Evolutionary conservation across 176 grass and related monocot species (phyloP).

Genomic region (Carex parvula): DNA sequence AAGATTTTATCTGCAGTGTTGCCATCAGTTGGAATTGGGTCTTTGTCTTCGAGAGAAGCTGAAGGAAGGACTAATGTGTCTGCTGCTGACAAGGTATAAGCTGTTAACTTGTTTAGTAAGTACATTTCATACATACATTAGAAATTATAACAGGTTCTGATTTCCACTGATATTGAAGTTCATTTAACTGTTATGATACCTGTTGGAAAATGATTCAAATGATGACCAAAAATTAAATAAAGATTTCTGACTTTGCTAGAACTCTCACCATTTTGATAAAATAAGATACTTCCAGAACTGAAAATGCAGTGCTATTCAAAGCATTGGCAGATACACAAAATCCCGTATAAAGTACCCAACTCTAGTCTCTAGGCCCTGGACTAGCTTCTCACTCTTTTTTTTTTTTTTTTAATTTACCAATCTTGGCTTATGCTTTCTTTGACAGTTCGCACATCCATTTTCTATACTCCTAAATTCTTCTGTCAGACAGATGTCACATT

Average conservation of each 20-base stretch:
- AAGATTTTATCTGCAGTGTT: conserved; percentile 48
- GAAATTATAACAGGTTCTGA: not conserved
- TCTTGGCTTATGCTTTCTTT: not conserved
- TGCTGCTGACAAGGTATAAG: conserved; percentile 61
- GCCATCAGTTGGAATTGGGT: conserved; percentile 71
- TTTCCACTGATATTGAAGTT: not conserved
- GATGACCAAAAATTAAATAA: too few relatives aligned
- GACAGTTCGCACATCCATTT: not conserved
- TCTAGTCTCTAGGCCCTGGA: not conserved
- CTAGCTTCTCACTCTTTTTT: not conserved
- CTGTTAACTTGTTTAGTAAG: conserved; percentile 1
- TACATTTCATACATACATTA: not conserved
- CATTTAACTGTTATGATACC: not conserved
- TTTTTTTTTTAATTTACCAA: not conserved
- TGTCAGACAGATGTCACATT: not conserved
- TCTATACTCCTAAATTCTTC: not conserved
- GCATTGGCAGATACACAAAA: not conserved
- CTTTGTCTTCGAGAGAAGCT: conserved; percentile 81
- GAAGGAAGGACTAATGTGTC: conserved; percentile 75
- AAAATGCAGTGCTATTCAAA: not conserved
- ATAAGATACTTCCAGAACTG: too few relatives aligned
- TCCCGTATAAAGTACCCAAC: not conserved
- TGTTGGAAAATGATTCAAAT: not conserved
- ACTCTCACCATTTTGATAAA: too few relatives aligned
- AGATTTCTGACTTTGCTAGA: too few relatives aligned